Evolutionary conservation across 2,329 filamentous ascomycete species (phyloP), one percentile per base, ranked within the genome.

Genomic region (Pyricularia grisea): DNA sequence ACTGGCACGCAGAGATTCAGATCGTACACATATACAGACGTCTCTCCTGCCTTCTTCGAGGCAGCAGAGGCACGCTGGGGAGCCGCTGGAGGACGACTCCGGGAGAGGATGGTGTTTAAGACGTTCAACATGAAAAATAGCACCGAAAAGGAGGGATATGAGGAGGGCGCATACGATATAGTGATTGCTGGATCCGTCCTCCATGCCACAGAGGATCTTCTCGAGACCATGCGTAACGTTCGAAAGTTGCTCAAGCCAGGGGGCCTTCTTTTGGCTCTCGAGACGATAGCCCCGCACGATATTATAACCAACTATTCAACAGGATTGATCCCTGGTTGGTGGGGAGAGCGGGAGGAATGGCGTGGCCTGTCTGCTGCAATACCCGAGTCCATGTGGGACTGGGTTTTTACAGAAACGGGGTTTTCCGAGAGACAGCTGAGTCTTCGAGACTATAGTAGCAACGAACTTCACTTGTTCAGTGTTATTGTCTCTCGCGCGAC

Each of bases 11-110:
- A 50, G 66, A 68, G 67, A 25, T 68, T 65, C 61, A 42, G 4
- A 6, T 58, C 69, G 0, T 80, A 81, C 69, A 76, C 74, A 6
- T 81, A 76, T 69, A 81, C 79, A 2, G 80, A 82, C 65, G 79
- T 81, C 31, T 80, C 79, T 0, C 71, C 75, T 1, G 75, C 73
- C 0, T 81, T 80, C 73, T 81, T 81, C 65, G 75, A 75, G 27
- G 71, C 74, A 11, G 78, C 78, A 0, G 71, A 50, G 5, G 42
- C 42, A 50, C 42, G 42, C 6, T 50, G 42, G 72, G n/a, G 70
- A 74, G 27, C 69, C 69, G 14, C 75, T 78, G 70, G 58, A 70
- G 50, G 67, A 71, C 1, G 74, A 73, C 67, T 55, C 17, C 17
- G 33, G 9, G 69, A 67, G 3, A 66, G 68, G 17, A 76, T 81